Evolutionary conservation across 1,284 basidiomycete genomes (phyloP).

Genomic region (Ceratobasidium sp.): DNA sequence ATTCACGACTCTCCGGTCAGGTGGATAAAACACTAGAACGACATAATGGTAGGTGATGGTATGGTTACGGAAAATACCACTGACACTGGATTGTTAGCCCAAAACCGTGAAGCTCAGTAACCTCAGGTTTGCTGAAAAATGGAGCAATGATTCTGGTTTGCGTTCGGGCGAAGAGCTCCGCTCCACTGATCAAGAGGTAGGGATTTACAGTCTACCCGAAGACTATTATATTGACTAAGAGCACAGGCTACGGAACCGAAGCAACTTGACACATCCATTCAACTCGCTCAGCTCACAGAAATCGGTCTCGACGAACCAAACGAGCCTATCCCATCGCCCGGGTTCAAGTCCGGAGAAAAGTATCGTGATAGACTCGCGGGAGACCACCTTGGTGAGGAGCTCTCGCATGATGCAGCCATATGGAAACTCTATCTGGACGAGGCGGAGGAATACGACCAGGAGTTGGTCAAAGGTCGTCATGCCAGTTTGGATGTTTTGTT

Average conservation of each 20-base stretch:
- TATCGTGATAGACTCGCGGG: constrained; percentile 10
- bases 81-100: too few species aligned
- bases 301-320: not conserved
- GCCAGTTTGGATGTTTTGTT: constrained; percentile 39
- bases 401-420: constrained; percentile 30
- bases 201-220: not conserved
- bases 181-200: constrained; percentile 31
- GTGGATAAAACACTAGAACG: too few species aligned
- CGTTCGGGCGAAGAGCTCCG: constrained; percentile 28
- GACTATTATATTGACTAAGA: too few species aligned
- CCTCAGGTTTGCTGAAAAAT: constrained; percentile 37
- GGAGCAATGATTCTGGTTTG: constrained; percentile 17
- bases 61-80: too few species aligned
- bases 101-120: constrained; percentile 37
- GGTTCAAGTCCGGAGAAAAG: constrained; percentile 28
- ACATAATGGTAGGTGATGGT: too few species aligned
- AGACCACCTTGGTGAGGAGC: constrained; percentile 19
- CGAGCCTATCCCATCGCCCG: not conserved
- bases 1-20: too few species aligned
- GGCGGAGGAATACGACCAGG: constrained; percentile 38
- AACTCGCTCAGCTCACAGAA: not conserved
- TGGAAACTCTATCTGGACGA: constrained; percentile 36
- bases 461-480: constrained; percentile 33
- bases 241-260: constrained; percentile 21
- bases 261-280: constrained; percentile 19